Evolutionary conservation across 805 yeast species (phyloP), one percentile per base, ranked within the genome.

Genomic region (Saturnispora hagleri): DNA sequence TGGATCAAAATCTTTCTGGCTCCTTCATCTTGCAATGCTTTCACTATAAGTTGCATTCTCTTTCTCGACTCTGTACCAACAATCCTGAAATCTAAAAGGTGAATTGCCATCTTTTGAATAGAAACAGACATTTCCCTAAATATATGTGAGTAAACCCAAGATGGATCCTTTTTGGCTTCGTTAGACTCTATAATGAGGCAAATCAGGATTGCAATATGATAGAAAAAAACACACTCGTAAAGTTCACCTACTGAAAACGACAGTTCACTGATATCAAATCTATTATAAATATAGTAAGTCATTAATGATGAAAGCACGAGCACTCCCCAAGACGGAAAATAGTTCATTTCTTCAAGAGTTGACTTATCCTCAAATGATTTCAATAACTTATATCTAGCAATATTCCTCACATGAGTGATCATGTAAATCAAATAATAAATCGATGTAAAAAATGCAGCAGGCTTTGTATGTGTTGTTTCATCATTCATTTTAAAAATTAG

Each of bases 341-440:
- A 53, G 17, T 27, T 44, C n/a, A 41, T 20, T 15, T 42, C 22
- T 8, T 31, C 12, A 8, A 28, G 8, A 10, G 40, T n/a, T 18
- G 46, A 40, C 13, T 48, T 13, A 17, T 34, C 42, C 17, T 36
- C 43, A 28, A 49, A 36, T 24, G 31, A 24, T 18, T 18, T 42
- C 22, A 28, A 17, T 6, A 31, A 36, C n/a, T 24, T 53, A n/a
- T 43, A 42, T 52, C 74, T 68, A 22, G 74, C 63, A 61, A 82
- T 74, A 59, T 82, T 82, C 13, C 84, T 77, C 43, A 86, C 70
- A 60, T 85, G 91, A 17, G 83, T 76, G 57, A 83, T 71, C 58
- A 82, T 80, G 46, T 86, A 73, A 24, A 84, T 67, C 33, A 84
- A 78, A 69, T 85, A 85, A 67, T 84, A 86, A 58, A 80, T 82